A percentile compares a stretch with the other conserved stretches of the same genome.
phyloP scores from a whole-genome alignment of 129 eudicot species.

The Flaveria robusta region DNA sequence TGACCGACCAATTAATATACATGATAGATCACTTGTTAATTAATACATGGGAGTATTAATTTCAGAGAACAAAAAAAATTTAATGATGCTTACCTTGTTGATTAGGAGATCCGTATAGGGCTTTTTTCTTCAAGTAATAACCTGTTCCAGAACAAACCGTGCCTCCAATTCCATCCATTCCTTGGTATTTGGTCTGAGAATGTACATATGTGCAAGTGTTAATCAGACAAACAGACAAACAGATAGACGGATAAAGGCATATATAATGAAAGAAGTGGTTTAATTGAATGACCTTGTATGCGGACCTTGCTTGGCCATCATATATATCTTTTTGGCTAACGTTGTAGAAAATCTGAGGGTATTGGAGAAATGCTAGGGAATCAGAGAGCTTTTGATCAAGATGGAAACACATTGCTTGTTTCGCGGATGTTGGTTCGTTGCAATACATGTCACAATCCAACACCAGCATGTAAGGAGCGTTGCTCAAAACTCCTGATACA shows the following conservation, averaged over 20 bases:
- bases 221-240: no score
- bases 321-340: conserved; percentile 70
- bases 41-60: no score
- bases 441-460: conserved; percentile 92
- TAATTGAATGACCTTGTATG: conserved; percentile 51
- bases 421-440: conserved; percentile 79
- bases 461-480: conserved; percentile 65
- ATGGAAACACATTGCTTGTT: conserved; percentile 96
- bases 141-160: conserved; percentile 75
- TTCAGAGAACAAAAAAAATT: no score
- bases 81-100: conserved; percentile 45
- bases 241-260: not conserved
- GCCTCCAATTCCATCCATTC: conserved; percentile 87
- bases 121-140: conserved; percentile 71
- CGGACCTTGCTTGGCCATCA: conserved; percentile 73
- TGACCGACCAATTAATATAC: not conserved
- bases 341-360: conserved; percentile 79
- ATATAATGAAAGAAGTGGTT: not conserved
- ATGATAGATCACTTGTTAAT: not conserved
- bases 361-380: conserved; percentile 64
- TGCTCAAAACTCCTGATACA: conserved; percentile 82
- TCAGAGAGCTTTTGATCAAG: conserved; percentile 62
- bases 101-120: conserved; percentile 52
- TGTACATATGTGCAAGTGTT: no score
- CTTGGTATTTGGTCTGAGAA: conserved; percentile 69